A percentile compares a stretch with the other conserved stretches of the same genome.
These are phyloP conservation scores for Alternaria sp. DNA, from an alignment of 2,329 filamentous ascomycete species.

Conservation along the genomic window DNA sequence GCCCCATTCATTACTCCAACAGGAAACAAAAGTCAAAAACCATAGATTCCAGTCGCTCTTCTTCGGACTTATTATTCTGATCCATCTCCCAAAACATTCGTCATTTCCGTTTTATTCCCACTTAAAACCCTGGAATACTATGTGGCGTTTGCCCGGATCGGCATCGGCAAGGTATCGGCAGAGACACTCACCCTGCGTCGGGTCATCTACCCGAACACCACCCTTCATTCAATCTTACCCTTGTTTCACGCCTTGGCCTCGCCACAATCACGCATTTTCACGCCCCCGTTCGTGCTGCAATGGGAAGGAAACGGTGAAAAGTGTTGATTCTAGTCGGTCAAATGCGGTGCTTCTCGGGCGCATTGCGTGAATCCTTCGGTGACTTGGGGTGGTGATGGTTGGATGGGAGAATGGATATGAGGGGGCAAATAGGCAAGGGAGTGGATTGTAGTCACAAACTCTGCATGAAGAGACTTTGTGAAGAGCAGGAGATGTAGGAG, in stretches of 20 bases:
- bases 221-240: neutral
- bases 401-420: neutral
- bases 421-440: neutral
- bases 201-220: neutral
- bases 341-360: conserved; percentile 19
- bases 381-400: neutral
- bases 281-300: conserved; percentile 5
- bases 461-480: neutral
- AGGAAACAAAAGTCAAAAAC: conserved; percentile 8
- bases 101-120: conserved; percentile 6
- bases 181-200: neutral
- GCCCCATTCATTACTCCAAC: neutral
- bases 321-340: conserved; percentile 23
- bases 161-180: neutral
- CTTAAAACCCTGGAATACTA: neutral
- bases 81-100: neutral
- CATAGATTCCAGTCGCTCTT: conserved; percentile 16
- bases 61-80: conserved; percentile 17
- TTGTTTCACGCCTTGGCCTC: neutral
- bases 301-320: conserved; percentile 12
- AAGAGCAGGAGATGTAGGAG: neutral
- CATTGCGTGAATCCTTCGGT: conserved; percentile 13
- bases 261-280: neutral
- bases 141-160: neutral
- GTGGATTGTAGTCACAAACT: neutral